Evolutionary conservation across 352 stramenopile genomes (phyloP).

Genomic region (Phytophthora meadii): DNA sequence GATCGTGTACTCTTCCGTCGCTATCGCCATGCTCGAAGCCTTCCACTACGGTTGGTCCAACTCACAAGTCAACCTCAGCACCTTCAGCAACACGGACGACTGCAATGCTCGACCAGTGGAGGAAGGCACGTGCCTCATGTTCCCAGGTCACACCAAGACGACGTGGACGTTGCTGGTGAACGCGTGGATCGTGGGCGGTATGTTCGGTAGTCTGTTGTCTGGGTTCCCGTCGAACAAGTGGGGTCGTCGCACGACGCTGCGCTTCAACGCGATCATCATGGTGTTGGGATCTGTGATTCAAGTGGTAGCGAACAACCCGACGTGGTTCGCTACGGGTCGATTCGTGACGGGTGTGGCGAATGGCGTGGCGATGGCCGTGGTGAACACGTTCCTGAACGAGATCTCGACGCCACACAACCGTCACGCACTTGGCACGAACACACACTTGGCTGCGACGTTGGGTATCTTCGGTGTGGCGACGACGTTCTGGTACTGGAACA

Average conservation of each 20-base stretch:
- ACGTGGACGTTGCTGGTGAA: conserved; percentile 66
- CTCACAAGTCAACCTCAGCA: conserved; percentile 59
- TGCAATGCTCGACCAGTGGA: conserved; percentile 47
- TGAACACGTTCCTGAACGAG: conserved; percentile 52
- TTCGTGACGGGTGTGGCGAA: conserved; percentile 52
- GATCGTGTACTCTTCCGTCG: conserved; percentile 51
- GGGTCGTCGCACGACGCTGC: conserved; percentile 48
- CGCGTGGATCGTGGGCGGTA: conserved; percentile 65
- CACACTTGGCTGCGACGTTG: conserved; percentile 52
- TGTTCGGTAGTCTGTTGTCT: conserved; percentile 54
- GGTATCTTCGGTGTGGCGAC: conserved; percentile 50
- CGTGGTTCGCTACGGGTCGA: conserved; percentile 43
- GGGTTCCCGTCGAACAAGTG: conserved; percentile 49
- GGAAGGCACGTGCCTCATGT: conserved; percentile 62
- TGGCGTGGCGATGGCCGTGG: conserved; percentile 43
- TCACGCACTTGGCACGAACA: conserved; percentile 39
- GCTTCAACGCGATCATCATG: conserved; percentile 44
- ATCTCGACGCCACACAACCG: conserved; percentile 55
- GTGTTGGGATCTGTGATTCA: conserved; percentile 42
- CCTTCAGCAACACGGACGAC: conserved; percentile 51
- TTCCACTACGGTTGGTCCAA: conserved; percentile 70
- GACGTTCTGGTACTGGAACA: conserved; percentile 64
- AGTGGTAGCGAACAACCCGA: conserved; percentile 29
- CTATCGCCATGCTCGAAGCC: conserved; percentile 44
- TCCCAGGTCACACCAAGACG: conserved; percentile 55